Evolutionary conservation across 108 stramenopile species (phyloP).

Genomic region (Nannochloropsis oceanica): DNA sequence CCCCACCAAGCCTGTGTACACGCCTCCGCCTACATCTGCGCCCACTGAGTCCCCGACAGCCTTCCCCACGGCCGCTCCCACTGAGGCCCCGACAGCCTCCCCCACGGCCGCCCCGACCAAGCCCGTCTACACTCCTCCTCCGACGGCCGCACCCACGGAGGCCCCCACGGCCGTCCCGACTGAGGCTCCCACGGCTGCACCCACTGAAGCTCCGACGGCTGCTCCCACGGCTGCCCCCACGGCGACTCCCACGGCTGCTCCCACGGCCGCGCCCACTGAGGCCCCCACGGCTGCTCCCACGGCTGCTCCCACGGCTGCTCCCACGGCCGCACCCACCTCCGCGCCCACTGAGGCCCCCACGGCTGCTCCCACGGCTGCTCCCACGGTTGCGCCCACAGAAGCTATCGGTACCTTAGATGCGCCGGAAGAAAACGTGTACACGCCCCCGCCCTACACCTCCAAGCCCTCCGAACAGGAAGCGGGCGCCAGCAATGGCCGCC

Average conservation of each 20-base stretch:
- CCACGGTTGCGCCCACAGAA: background rate
- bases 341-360: background rate
- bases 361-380: background rate
- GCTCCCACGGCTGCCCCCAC: background rate
- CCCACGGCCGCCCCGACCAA: background rate
- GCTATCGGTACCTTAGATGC: background rate
- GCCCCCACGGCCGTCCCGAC: background rate
- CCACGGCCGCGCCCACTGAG: background rate
- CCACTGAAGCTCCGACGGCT: background rate
- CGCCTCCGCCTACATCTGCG: background rate
- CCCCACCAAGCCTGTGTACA: background rate
- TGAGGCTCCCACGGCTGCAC: background rate
- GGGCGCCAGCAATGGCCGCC: too few species aligned
- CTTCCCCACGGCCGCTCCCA: background rate
- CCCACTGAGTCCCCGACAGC: background rate
- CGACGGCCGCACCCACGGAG: background rate
- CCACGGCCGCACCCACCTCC: background rate
- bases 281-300: background rate
- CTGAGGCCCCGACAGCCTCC: background rate
- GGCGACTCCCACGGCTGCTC: background rate
- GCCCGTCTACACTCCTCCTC: too few species aligned
- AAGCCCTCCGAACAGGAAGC: too few species aligned
- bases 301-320: background rate
- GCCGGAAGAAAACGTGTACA: background rate
- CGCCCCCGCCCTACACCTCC: background rate